Conservation (phyloP, 208 protist genomes). For the Trypanosoma rangeli region DNA sequence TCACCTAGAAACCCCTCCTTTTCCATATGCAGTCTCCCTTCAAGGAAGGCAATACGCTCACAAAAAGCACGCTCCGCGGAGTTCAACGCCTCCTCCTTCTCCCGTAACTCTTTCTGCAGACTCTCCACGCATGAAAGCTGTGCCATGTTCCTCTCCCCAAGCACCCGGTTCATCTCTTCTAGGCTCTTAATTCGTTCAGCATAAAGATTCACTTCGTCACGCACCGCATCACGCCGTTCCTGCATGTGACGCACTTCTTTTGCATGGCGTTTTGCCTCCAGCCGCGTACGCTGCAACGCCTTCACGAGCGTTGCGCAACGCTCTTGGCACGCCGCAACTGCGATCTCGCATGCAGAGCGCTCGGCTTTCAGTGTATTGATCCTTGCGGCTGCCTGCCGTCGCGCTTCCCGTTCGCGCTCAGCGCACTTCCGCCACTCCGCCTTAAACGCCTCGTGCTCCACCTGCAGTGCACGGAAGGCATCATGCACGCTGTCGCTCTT, state of each 20-base stretch:
- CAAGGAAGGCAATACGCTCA: constrained; percentile 8
- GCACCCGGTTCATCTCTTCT: constrained; percentile 10
- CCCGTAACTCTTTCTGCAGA: background rate
- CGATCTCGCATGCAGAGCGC: background rate
- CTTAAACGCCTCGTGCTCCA: constrained; percentile 20
- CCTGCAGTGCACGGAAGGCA: constrained; percentile 15
- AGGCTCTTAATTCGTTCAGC: constrained; percentile 6
- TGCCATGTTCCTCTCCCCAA: background rate
- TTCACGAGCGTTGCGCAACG: constrained; percentile 3
- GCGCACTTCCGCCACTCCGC: constrained; percentile 19
- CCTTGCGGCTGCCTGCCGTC: constrained; percentile 4
- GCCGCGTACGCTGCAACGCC: constrained; percentile 8
- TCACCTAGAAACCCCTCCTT: constrained; percentile 25
- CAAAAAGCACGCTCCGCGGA: background rate
- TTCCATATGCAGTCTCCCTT: constrained; percentile 16
- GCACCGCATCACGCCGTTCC: background rate
- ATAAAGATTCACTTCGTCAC: constrained; percentile 5
- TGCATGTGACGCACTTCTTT: constrained; percentile 14
- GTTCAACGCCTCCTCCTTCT: background rate
- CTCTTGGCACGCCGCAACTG: background rate
- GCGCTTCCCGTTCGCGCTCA: constrained; percentile 21
- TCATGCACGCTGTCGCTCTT: background rate
- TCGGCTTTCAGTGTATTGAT: constrained; percentile 14
- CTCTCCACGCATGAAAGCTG: background rate
- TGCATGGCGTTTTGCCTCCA: constrained; percentile 13